A percentile compares a stretch with the other conserved stretches of the same genome.
These are phyloP conservation scores for Porogramme epimiltina DNA, from an alignment of 1,284 basidiomycete species.

Conservation along the genomic window DNA sequence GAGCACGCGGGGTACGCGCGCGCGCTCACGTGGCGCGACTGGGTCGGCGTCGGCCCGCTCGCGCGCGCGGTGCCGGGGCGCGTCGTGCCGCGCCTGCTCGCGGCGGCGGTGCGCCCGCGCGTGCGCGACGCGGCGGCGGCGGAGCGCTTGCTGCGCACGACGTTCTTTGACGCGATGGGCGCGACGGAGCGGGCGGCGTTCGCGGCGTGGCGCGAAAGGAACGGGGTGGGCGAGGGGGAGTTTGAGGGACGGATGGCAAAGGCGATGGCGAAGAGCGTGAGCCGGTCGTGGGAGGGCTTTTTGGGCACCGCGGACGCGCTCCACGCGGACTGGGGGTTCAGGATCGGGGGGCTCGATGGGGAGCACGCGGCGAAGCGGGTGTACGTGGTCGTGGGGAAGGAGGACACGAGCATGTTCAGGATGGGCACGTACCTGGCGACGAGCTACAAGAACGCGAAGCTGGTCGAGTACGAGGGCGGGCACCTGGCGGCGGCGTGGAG, in stretches of 20 bases:
- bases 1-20: slow-evolving; percentile 47
- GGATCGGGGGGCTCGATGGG: slow-evolving; percentile 43
- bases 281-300: slow-evolving; percentile 55
- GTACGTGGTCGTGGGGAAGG: slow-evolving; percentile 42
- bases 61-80: slow-evolving; percentile 43
- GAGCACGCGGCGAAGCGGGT: slow-evolving; percentile 46
- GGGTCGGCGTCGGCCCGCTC: slow-evolving; percentile 48
- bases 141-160: slow-evolving; percentile 39
- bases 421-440: slow-evolving; percentile 50
- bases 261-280: slow-evolving; percentile 48
- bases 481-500: slow-evolving; percentile 46
- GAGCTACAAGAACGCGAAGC: slow-evolving; percentile 41
- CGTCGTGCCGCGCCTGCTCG: slow-evolving; percentile 35
- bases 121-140: slow-evolving; percentile 43
- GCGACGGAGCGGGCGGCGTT: slow-evolving; percentile 42
- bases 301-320: slow-evolving; percentile 43
- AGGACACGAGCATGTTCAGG: slow-evolving; percentile 40
- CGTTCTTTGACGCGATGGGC: slow-evolving; percentile 47
- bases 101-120: slow-evolving; percentile 35
- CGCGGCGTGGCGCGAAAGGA: slow-evolving; percentile 42
- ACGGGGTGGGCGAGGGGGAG: slow-evolving; percentile 43
- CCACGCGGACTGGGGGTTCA: slow-evolving; percentile 58
- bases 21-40: slow-evolving; percentile 45
- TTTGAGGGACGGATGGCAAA: slow-evolving; percentile 43
- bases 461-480: slow-evolving; percentile 45